A percentile compares a stretch with the other conserved stretches of the same genome.
Evolutionary conservation across 2,329 filamentous ascomycete species (phyloP).

Genomic region (Colletotrichum sp.): DNA sequence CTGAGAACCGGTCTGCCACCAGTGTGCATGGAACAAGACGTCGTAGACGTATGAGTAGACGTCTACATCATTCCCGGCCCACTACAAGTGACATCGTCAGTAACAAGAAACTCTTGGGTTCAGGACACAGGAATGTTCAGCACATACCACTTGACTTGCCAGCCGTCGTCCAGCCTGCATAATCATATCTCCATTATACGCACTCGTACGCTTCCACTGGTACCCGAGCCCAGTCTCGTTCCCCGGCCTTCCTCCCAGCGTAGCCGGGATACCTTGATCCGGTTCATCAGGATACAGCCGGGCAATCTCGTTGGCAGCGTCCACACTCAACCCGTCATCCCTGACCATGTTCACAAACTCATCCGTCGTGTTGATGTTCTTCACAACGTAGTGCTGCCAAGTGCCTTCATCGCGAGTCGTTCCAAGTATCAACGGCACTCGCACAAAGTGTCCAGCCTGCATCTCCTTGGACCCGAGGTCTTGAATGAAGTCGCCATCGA

Average conservation of each 20-base stretch:
- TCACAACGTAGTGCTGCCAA: too few species aligned
- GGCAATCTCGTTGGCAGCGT: too few species aligned
- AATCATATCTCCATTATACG: neutral
- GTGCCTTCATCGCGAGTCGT: too few species aligned
- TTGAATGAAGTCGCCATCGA: too few species aligned
- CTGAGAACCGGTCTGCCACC: neutral
- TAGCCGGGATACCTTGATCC: neutral
- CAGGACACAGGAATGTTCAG: neutral
- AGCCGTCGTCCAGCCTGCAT: neutral
- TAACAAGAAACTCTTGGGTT: neutral
- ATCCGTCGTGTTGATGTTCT: too few species aligned
- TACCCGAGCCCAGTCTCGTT: neutral
- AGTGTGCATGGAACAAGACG: neutral
- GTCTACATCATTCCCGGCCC: neutral
- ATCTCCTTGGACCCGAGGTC: too few species aligned
- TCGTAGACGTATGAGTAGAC: neutral
- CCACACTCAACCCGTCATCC: accelerated
- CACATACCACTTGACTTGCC: neutral
- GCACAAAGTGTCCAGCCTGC: too few species aligned
- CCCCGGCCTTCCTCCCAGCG: neutral
- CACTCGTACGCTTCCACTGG: neutral
- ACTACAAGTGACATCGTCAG: neutral
- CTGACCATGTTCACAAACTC: too few species aligned
- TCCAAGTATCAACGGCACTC: too few species aligned
- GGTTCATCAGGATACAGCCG: neutral